These are phyloP conservation scores for Neopestalotiopsis sp. DNA, from an alignment of 2,329 filamentous ascomycete species.

Conservation along the genomic window DNA sequence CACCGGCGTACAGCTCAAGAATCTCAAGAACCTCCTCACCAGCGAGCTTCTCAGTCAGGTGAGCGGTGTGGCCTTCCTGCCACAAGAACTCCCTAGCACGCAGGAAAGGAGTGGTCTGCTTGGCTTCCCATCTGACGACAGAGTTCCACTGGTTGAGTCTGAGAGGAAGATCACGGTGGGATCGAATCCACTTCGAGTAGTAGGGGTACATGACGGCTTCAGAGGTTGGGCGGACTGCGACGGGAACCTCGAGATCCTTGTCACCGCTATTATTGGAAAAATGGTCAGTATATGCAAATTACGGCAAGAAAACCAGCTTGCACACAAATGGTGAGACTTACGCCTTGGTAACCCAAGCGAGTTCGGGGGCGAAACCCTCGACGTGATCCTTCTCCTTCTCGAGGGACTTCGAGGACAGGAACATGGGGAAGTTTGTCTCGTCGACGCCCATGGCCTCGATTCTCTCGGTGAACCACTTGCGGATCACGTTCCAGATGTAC, in stretches of 20 bases:
- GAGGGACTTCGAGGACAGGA: slow-evolving; percentile 89
- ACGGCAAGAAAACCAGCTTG: not conserved
- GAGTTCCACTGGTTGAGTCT: slow-evolving; percentile 68
- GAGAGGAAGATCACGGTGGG: slow-evolving; percentile 91
- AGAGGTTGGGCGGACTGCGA: slow-evolving; percentile 71
- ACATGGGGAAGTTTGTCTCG: slow-evolving; percentile 96
- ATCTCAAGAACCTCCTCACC: slow-evolving; percentile 90
- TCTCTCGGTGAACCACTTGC: slow-evolving; percentile 68
- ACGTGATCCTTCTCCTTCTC: slow-evolving; percentile 93
- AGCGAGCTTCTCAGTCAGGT: slow-evolving; percentile 82
- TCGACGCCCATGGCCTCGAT: slow-evolving; percentile 93
- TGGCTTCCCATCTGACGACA: slow-evolving; percentile 92
- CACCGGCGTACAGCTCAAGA: slow-evolving; percentile 86
- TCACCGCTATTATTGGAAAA: slow-evolving; percentile 68
- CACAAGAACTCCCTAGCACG: slow-evolving; percentile 87
- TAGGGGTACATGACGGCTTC: slow-evolving; percentile 53
- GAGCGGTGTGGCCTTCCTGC: slow-evolving; percentile 63
- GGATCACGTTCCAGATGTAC: slow-evolving; percentile 70
- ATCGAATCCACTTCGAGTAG: slow-evolving; percentile 86
- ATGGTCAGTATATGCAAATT: slow-evolving; percentile 12
- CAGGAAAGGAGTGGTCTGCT: slow-evolving; percentile 87
- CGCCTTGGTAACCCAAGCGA: slow-evolving; percentile 88
- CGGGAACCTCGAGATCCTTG: slow-evolving; percentile 84
- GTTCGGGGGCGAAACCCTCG: slow-evolving; percentile 95
- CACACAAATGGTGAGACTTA: slow-evolving; percentile 43